phyloP scores from a whole-genome alignment of 1,284 basidiomycete genomes.

The Tausonia pullulans region DNA sequence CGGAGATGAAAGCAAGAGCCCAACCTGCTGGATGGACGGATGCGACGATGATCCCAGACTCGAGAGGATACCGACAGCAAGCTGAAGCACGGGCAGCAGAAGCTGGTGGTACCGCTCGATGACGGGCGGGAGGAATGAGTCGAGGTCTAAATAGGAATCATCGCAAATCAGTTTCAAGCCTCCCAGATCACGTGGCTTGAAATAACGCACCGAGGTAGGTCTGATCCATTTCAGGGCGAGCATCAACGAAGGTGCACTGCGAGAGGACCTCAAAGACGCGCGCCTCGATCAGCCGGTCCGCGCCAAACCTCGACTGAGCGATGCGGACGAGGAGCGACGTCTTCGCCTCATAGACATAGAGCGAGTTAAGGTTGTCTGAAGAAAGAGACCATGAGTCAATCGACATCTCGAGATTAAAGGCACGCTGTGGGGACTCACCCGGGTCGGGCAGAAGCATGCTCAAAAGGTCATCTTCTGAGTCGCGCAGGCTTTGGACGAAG shows the following conservation, averaged over 20 bases:
- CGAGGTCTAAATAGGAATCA: constrained; percentile 43
- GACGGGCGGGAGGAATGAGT: constrained; percentile 76
- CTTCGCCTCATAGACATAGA: constrained; percentile 93
- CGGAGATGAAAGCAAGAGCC: constrained; percentile 16
- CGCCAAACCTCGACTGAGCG: constrained; percentile 67
- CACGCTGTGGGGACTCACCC: constrained; percentile 41
- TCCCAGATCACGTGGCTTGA: neutral
- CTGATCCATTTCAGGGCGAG: constrained; percentile 67
- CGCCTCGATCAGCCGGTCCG: constrained; percentile 72
- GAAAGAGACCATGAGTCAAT: neutral
- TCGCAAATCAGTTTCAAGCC: neutral
- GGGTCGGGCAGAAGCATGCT: constrained; percentile 78
- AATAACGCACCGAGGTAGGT: constrained; percentile 57
- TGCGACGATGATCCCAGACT: constrained; percentile 50
- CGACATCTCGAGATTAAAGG: neutral
- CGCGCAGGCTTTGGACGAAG: constrained; percentile 73
- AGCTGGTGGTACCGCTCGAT: constrained; percentile 80
- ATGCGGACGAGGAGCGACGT: constrained; percentile 78
- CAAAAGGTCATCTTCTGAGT: constrained; percentile 67
- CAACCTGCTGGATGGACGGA: constrained; percentile 54
- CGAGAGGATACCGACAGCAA: constrained; percentile 42
- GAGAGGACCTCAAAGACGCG: constrained; percentile 67
- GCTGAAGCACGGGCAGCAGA: constrained; percentile 70
- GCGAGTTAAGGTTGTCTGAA: constrained; percentile 71
- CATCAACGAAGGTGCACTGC: constrained; percentile 76